Evolutionary conservation across 805 yeast genomes (phyloP).

Genomic region (Candida lessepsii): DNA sequence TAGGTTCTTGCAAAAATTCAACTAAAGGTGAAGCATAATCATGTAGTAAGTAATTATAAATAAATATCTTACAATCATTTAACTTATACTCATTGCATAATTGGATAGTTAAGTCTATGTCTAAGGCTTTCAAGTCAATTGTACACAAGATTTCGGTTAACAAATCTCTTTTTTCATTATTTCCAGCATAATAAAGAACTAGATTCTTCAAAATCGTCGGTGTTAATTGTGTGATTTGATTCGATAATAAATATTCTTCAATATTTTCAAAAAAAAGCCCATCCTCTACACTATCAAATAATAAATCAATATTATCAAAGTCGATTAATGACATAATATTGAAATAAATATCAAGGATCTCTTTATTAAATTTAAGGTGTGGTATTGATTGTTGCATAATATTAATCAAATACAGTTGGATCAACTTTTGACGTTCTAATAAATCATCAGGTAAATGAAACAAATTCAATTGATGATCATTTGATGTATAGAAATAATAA

Average conservation of each 20-base stretch:
- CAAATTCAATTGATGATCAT: conserved; percentile 47
- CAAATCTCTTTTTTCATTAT: conserved; percentile 38
- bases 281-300: conserved; percentile 21
- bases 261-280: conserved; percentile 51
- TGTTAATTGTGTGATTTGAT: conserved; percentile 49
- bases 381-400: conserved; percentile 54
- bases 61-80: conserved; percentile 61
- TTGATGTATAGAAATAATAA: conserved; percentile 48
- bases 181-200: conserved; percentile 48
- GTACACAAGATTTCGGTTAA: conserved; percentile 70
- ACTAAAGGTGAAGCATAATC: conserved; percentile 74
- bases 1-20: conserved; percentile 49
- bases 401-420: conserved; percentile 54
- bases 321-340: conserved; percentile 6
- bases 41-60: conserved; percentile 66
- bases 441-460: conserved; percentile 56
- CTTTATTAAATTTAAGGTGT: conserved; percentile 29
- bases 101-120: conserved; percentile 71
- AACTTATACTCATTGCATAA: conserved; percentile 58
- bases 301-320: conserved; percentile 17
- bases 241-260: conserved; percentile 50
- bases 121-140: conserved; percentile 65
- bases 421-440: conserved; percentile 43
- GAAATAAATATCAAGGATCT: conserved; percentile 8
- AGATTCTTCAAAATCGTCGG: conserved; percentile 63